phyloP scores from a whole-genome alignment of 139 green algal genomes.

The Penium margaritaceum region DNA sequence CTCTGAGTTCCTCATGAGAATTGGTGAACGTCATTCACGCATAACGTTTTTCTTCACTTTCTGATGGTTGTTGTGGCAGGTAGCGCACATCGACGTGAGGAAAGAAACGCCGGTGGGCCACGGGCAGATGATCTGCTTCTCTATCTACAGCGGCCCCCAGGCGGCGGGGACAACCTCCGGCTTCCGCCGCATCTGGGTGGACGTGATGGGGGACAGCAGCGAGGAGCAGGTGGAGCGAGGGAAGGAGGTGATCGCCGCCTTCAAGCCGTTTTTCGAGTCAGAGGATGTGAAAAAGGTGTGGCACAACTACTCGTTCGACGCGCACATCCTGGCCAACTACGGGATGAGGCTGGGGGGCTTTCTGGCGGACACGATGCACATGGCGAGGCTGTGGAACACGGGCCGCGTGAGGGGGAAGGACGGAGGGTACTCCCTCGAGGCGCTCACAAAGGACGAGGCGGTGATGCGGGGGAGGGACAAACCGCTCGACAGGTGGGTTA shows the following conservation, averaged over 20 bases:
- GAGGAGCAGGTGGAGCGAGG: no score
- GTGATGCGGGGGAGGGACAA: conserved; percentile 13
- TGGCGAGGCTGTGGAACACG: conserved; percentile 86
- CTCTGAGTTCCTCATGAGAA: no score
- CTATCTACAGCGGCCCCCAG: conserved; percentile 69
- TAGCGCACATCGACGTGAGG: conserved; percentile 74
- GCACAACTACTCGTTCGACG: conserved; percentile 98
- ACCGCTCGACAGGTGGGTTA: background rate
- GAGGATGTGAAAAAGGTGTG: conserved; percentile 73
- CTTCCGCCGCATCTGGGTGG: conserved; percentile 67
- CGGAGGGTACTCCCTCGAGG: conserved; percentile 31
- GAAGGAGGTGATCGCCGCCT: conserved; percentile 60
- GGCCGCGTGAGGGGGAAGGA: conserved; percentile 48
- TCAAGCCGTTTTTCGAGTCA: conserved; percentile 76
- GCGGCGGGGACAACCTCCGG: conserved; percentile 31
- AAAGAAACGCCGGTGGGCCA: conserved; percentile 80
- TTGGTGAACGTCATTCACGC: no score
- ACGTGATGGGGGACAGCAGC: conserved; percentile 61
- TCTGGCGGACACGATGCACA: conserved; percentile 91
- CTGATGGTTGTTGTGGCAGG: no score
- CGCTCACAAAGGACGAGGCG: conserved; percentile 12
- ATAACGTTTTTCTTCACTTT: no score
- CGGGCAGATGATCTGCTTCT: conserved; percentile 75
- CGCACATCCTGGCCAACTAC: conserved; percentile 78
- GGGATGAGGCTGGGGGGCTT: conserved; percentile 63